phyloP scores from a whole-genome alignment of 352 stramenopile genomes.

The Pythium myriotylum region DNA sequence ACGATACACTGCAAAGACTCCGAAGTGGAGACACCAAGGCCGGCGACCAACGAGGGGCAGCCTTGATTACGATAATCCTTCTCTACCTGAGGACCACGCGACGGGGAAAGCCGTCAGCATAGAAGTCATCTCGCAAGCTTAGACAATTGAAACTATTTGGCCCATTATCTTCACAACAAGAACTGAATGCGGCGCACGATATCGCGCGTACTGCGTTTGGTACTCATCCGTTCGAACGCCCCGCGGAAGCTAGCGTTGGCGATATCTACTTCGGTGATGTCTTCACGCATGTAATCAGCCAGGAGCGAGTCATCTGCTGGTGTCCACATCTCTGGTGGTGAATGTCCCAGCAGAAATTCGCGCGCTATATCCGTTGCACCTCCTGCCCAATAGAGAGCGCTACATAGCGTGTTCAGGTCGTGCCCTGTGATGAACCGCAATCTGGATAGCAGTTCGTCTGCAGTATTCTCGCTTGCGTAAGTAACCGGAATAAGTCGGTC shows the following conservation, averaged over 20 bases:
- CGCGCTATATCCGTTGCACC: conserved; percentile 22
- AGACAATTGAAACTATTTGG: conserved; percentile 7
- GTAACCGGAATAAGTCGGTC: conserved; percentile 17
- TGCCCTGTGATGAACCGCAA: conserved; percentile 29
- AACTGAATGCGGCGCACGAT: conserved; percentile 61
- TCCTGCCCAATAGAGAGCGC: conserved; percentile 30
- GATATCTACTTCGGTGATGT: conserved; percentile 27
- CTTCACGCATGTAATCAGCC: conserved; percentile 23
- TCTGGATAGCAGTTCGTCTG: conserved; percentile 12
- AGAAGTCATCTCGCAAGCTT: conserved; percentile 16
- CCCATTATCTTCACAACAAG: conserved; percentile 48
- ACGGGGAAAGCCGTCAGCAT: conserved; percentile 1
- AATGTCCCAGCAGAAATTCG: conserved; percentile 23
- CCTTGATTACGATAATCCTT: conserved; percentile 3
- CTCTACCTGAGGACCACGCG: no score
- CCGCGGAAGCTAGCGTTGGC: conserved; percentile 32
- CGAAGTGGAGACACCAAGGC: conserved; percentile 13
- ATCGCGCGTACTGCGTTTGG: conserved; percentile 35
- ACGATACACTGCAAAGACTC: conserved; percentile 22
- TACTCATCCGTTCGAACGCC: conserved; percentile 44
- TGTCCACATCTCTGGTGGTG: conserved; percentile 44
- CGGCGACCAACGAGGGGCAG: background rate
- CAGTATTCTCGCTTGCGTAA: conserved; percentile 12
- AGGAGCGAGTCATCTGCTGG: conserved; percentile 54
- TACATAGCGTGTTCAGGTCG: conserved; percentile 23